Evolutionary conservation across 331 rosid species (phyloP).

Genomic region (Rhamnella rubrinervis): DNA sequence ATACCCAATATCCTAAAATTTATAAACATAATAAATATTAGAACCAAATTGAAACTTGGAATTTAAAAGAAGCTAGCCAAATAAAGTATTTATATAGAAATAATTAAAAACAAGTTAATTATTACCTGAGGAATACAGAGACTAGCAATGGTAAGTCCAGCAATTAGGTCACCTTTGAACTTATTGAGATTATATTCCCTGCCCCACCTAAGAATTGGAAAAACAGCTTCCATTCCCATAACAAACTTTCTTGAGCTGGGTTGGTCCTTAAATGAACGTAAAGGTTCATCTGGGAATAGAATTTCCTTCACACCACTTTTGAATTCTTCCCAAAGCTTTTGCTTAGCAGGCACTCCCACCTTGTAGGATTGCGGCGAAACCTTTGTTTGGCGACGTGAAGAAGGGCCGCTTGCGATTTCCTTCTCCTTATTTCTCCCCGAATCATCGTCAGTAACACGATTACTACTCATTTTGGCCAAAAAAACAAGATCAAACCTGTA

Average conservation of each 20-base stretch:
- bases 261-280: slow-evolving; percentile 47
- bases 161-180: slow-evolving; percentile 47
- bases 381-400: slow-evolving; percentile 27
- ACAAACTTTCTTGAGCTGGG: slow-evolving; percentile 24
- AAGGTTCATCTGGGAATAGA: slow-evolving; percentile 65
- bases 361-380: slow-evolving; percentile 32
- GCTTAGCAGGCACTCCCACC: slow-evolving; percentile 52
- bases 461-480: slow-evolving; percentile 19
- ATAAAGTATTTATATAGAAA: neutral
- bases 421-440: slow-evolving; percentile 1
- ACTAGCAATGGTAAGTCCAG: slow-evolving; percentile 27
- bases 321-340: slow-evolving; percentile 40
- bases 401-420: slow-evolving; percentile 24
- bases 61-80: neutral
- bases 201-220: slow-evolving; percentile 67
- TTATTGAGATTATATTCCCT: slow-evolving; percentile 39
- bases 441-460: slow-evolving; percentile 25
- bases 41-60: neutral
- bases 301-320: slow-evolving; percentile 44
- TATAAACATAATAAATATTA: neutral
- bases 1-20: slow-evolving; percentile 62
- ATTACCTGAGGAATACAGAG: slow-evolving; percentile 46
- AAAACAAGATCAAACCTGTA: no score
- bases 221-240: slow-evolving; percentile 46
- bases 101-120: neutral